Evolutionary conservation across 1,139 yeast species (phyloP).

Genomic region (Nakaseomyces kungkrabaensis): DNA sequence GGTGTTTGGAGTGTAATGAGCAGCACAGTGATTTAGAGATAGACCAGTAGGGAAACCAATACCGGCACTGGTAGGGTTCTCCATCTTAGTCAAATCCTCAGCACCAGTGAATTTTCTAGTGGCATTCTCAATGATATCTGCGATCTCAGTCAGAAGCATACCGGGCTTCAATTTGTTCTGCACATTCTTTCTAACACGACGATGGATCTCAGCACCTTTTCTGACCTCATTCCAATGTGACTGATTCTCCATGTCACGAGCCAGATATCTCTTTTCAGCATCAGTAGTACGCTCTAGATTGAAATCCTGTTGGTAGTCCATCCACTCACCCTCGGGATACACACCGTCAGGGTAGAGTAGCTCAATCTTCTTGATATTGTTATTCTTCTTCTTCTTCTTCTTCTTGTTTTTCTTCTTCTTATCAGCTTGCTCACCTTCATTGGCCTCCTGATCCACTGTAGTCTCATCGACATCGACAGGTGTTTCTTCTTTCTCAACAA

Average conservation of each 20-base stretch:
- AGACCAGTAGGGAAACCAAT: constrained; percentile 97
- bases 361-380: constrained; percentile 49
- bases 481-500: neutral
- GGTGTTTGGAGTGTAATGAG: constrained; percentile 95
- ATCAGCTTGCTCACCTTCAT: neutral
- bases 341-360: constrained; percentile 58
- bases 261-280: constrained; percentile 76
- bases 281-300: constrained; percentile 71
- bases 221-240: constrained; percentile 79
- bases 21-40: constrained; percentile 88
- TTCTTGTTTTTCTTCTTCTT: constrained; percentile 27
- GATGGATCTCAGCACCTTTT: constrained; percentile 91
- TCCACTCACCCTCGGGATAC: constrained; percentile 87
- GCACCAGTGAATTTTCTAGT: constrained; percentile 68
- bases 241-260: constrained; percentile 45
- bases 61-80: constrained; percentile 50
- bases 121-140: constrained; percentile 79
- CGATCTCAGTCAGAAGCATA: constrained; percentile 83
- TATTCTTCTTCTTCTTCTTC: constrained; percentile 42
- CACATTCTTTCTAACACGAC: constrained; percentile 79
- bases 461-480: neutral
- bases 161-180: constrained; percentile 76
- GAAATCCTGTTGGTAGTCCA: constrained; percentile 60
- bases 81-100: constrained; percentile 30
- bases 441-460: neutral